Percentiles rank a stretch among this genome's conserved stretches.
phyloP scores from a whole-genome alignment of 768 basidiomycete species.

The Pilatotrama ljubarskyi region DNA sequence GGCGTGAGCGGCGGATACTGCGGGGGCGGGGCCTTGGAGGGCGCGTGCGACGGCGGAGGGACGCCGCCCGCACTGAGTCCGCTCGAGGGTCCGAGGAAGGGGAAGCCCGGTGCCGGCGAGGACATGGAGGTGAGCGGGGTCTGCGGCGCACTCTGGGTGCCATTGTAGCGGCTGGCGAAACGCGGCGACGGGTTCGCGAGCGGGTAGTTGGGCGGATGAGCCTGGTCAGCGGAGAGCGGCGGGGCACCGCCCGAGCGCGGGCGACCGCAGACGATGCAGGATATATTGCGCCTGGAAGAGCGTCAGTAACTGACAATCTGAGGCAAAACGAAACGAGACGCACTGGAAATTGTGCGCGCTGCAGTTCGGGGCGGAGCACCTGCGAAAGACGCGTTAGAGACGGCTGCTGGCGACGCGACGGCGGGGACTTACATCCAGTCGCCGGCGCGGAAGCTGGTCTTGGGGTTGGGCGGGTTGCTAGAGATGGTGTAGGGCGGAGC shows the following conservation, averaged over 20 bases:
- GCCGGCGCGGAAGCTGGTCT: conserved; percentile 33
- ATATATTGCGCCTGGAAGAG: conserved; percentile 66
- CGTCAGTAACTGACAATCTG: conserved; percentile 46
- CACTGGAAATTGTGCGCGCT: conserved; percentile 87
- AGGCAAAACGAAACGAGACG: conserved; percentile 40
- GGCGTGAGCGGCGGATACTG: conserved; percentile 80
- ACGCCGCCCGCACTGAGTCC: not conserved
- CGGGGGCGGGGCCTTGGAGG: conserved; percentile 28
- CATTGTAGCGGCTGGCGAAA: conserved; percentile 24
- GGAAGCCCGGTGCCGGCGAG: conserved; percentile 9
- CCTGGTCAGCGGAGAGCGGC: conserved; percentile 7
- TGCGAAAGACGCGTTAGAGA: conserved; percentile 31
- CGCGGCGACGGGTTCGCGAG: conserved; percentile 32
- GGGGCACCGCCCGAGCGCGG: conserved; percentile 44
- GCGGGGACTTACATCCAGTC: conserved; percentile 36
- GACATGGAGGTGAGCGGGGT: conserved; percentile 27
- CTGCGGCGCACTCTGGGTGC: conserved; percentile 18
- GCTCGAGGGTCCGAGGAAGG: not conserved
- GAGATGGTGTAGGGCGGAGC: conserved; percentile 27
- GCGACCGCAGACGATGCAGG: conserved; percentile 77
- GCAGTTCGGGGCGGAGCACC: conserved; percentile 68
- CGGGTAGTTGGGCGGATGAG: conserved; percentile 23
- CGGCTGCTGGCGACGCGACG: not conserved
- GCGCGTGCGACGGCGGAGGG: conserved; percentile 8
- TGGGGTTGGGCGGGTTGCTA: conserved; percentile 36